phyloP scores from a whole-genome alignment of 768 basidiomycete genomes.

The Phaeotremella fagi region DNA sequence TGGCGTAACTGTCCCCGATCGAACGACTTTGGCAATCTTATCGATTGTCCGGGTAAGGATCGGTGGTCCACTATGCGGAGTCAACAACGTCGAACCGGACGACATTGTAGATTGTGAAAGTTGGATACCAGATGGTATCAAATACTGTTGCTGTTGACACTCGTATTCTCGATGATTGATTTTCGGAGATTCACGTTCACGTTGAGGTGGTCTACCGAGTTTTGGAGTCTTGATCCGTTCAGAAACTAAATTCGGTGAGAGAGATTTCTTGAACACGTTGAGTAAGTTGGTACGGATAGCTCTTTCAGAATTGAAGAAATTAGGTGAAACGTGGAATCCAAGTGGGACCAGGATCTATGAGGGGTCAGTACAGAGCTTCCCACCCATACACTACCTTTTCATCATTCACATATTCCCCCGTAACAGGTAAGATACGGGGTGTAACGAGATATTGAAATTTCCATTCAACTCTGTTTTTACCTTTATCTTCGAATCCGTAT shows the following conservation, averaged over 20 bases:
- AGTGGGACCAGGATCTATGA: constrained; percentile 6
- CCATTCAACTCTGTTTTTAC: constrained; percentile 64
- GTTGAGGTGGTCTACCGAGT: constrained; percentile 19
- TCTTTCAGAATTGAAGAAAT: constrained; percentile 17
- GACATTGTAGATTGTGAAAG: not conserved
- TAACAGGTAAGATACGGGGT: constrained; percentile 55
- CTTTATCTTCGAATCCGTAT: constrained; percentile 59
- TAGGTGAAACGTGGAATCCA: constrained; percentile 11
- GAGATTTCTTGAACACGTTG: constrained; percentile 24
- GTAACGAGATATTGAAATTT: constrained; percentile 73
- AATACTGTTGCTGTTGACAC: too few relatives aligned
- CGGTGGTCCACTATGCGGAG: not conserved
- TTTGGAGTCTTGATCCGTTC: constrained; percentile 21
- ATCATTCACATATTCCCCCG: constrained; percentile 55
- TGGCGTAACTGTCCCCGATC: not conserved
- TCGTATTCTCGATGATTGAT: too few relatives aligned
- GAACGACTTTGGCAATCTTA: constrained; percentile 15
- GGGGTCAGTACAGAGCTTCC: not conserved
- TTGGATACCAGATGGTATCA: not conserved
- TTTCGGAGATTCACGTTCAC: not conserved
- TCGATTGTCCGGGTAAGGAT: constrained; percentile 4
- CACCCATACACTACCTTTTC: constrained; percentile 56
- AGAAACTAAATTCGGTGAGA: constrained; percentile 21
- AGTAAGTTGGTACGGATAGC: constrained; percentile 15
- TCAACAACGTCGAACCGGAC: not conserved